These are phyloP conservation scores for Detonula confervacea DNA, from an alignment of 352 stramenopile genomes.

Conservation along the genomic window DNA sequence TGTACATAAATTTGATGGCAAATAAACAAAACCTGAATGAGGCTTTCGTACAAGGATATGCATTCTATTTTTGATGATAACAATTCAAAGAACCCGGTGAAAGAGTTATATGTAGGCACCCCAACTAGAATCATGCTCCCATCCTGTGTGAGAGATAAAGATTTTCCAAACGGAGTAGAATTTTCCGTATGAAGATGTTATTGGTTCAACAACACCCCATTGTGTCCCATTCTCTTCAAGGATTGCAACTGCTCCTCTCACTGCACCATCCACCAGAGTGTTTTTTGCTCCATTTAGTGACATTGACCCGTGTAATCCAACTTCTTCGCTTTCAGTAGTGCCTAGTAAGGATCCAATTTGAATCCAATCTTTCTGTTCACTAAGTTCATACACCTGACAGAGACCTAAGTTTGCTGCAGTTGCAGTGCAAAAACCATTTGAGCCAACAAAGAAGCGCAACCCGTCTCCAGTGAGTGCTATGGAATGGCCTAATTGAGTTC, in stretches of 20 bases:
- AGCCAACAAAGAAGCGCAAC: constrained; percentile 42
- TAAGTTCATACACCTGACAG: constrained; percentile 42
- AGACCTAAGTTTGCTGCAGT: constrained; percentile 22
- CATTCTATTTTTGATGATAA: no score
- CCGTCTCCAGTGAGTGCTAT: constrained; percentile 46
- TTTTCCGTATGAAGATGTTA: constrained; percentile 19
- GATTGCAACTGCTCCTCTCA: constrained; percentile 17
- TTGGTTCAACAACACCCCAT: constrained; percentile 31
- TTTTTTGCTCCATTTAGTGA: constrained; percentile 50
- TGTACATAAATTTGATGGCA: no score
- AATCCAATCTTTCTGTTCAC: constrained; percentile 22
- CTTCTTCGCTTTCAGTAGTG: constrained; percentile 31
- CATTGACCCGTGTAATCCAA: constrained; percentile 42
- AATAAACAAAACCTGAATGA: no score
- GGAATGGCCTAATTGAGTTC: constrained; percentile 50
- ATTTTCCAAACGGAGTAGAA: constrained; percentile 54
- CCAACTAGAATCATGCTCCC: constrained; percentile 57
- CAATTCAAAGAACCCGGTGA: constrained; percentile 35
- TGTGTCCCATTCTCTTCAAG: constrained; percentile 17
- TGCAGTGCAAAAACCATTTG: constrained; percentile 42
- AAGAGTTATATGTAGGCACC: constrained; percentile 42
- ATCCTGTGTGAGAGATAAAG: constrained; percentile 55
- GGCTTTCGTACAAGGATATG: no score
- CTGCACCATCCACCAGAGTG: not conserved
- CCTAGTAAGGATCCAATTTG: constrained; percentile 18